These are phyloP conservation scores for Pythium plurisporium DNA, from an alignment of 352 stramenopile genomes.

Conservation along the genomic window DNA sequence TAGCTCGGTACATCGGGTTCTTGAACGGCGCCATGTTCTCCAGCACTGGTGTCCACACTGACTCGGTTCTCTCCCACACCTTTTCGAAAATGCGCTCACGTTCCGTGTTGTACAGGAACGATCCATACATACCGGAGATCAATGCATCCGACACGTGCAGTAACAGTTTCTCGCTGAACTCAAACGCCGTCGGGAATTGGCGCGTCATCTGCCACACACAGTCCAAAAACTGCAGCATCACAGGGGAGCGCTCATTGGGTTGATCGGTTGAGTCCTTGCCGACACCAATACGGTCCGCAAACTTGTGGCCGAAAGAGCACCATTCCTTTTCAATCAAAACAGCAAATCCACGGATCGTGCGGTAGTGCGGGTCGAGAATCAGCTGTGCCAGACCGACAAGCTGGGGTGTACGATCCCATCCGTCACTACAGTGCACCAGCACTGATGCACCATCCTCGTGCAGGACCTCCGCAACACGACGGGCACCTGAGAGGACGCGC, in stretches of 20 bases:
- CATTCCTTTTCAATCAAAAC: conserved; percentile 86
- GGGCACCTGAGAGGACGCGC: background rate
- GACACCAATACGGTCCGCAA: conserved; percentile 56
- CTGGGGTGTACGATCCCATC: conserved; percentile 85
- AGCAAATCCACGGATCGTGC: conserved; percentile 80
- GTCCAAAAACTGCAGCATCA: conserved; percentile 88
- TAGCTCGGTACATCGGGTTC: conserved; percentile 73
- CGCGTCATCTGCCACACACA: conserved; percentile 79
- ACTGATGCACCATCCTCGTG: conserved; percentile 30
- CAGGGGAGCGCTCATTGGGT: conserved; percentile 71
- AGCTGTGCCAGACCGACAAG: conserved; percentile 74
- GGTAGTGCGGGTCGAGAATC: conserved; percentile 86
- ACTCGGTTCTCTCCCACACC: conserved; percentile 49
- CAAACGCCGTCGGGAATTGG: conserved; percentile 77
- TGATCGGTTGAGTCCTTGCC: conserved; percentile 51
- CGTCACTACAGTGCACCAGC: conserved; percentile 86
- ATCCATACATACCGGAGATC: conserved; percentile 77
- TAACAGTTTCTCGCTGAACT: conserved; percentile 85
- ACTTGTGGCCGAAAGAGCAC: conserved; percentile 85
- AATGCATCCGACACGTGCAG: conserved; percentile 76
- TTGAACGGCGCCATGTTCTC: conserved; percentile 60
- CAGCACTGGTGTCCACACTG: conserved; percentile 78
- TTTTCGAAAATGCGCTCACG: conserved; percentile 66
- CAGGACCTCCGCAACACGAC: background rate
- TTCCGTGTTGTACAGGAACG: conserved; percentile 75